Evolutionary conservation across 345 rosid species (phyloP), one percentile per base, ranked within the genome.

Genomic region (Alliaria petiolata): DNA sequence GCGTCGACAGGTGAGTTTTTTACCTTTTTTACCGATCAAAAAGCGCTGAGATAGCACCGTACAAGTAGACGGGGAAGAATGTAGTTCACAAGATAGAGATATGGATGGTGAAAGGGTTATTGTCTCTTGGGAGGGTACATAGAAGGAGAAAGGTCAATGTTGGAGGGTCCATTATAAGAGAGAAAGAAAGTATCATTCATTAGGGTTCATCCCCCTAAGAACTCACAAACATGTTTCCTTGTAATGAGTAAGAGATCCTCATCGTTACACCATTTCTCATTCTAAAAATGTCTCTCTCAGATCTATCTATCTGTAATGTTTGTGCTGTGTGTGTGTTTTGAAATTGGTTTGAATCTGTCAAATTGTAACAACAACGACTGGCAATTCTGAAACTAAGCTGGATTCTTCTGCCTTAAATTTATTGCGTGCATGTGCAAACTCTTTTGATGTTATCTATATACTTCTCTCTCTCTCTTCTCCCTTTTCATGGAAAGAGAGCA

Each of bases 201-300:
- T 74, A 74, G 61, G 68, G 55, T 74, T 74, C 78, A 66, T 66
- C 61, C 72, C 71, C 72, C 78, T 59, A 74, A 31, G 45, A 64
- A 65, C 22, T 73, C 43, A 56, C 50, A 65, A 38, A 66, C 14
- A 65, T 74, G 72, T 50, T 65, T 60, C 55, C 46, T 12, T 31
- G 31, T n/a, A 31, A 2, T 15, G 39, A 74, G 72, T 74, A 67
- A 66, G 78, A 67, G 72, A 74, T 20, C 72, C 78, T 74, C 72
- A 74, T 66, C 50, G 17, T 50, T 59, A 74, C 72, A 74, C 38
- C 72, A 74, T 31, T 74, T 67, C 55, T 15, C 62, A 22, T 67
- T 74, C 67, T 17, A 55, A 58, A 59, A 43, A 58, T 56, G 78
- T 74, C 78, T 67, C 72, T 74, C 67, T 74, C 78, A 66, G 62